phyloP scores from a whole-genome alignment of 1,139 yeast genomes.

The Geotrichum europaeum region DNA sequence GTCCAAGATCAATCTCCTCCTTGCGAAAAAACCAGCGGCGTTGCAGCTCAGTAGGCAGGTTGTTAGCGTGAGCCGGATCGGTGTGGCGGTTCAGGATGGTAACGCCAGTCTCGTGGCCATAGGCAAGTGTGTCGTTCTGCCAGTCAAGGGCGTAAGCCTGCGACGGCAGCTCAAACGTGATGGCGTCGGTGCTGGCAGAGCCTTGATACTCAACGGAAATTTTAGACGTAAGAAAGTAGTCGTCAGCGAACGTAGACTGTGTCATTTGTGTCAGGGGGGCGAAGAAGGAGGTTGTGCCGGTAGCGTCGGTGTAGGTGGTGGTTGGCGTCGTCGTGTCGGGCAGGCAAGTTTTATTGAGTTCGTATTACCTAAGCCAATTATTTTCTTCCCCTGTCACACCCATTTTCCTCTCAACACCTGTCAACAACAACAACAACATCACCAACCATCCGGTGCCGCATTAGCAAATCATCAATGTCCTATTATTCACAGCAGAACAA shows the following conservation, averaged over 20 bases:
- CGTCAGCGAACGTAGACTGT: constrained; percentile 1
- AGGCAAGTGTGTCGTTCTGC: constrained; percentile 24
- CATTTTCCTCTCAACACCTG: not conserved
- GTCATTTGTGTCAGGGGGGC: not conserved
- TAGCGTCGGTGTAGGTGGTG: not conserved
- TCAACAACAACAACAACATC: not conserved
- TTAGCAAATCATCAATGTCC: constrained; percentile 2
- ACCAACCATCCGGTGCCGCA: not conserved
- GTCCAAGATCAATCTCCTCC: constrained; percentile 22
- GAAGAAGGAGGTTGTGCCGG: not conserved
- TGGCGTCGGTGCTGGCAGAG: constrained; percentile 2
- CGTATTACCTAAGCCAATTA: not conserved
- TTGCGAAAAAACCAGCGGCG: constrained; percentile 20
- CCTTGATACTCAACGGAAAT: constrained; percentile 13
- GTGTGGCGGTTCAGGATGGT: constrained; percentile 18
- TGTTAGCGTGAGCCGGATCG: constrained; percentile 1
- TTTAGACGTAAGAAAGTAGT: constrained; percentile 3
- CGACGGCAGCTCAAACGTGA: constrained; percentile 20
- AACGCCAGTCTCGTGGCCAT: constrained; percentile 28
- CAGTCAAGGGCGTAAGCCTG: constrained; percentile 24
- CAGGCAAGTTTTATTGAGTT: not conserved
- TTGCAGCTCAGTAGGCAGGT: constrained; percentile 19
- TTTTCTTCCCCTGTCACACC: not conserved
- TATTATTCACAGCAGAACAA: constrained; percentile 9
- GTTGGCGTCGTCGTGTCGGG: not conserved